Percentiles rank a stretch among this genome's conserved stretches.
phyloP scores from a whole-genome alignment of 2,329 filamentous ascomycete species.

The Aspergillus amoenus region DNA sequence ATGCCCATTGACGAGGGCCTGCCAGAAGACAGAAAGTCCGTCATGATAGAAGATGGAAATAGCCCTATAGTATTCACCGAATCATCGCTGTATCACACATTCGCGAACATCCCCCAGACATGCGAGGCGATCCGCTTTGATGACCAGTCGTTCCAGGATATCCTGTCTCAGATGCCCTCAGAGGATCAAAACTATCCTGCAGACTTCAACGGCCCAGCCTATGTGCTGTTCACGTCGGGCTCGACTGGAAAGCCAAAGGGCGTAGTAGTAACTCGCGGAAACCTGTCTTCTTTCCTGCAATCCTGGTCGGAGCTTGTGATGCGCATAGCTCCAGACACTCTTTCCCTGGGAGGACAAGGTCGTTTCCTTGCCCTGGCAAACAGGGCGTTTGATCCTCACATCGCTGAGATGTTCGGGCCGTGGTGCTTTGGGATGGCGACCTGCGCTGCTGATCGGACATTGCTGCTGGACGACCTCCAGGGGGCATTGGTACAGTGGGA shows the following conservation, averaged over 20 bases:
- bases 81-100: constrained; percentile 15
- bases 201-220: constrained; percentile 20
- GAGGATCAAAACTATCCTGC: constrained; percentile 16
- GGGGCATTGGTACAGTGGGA: neutral
- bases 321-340: constrained; percentile 24
- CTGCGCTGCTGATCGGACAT: neutral
- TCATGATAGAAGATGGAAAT: constrained; percentile 28
- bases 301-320: constrained; percentile 28
- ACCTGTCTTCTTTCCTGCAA: constrained; percentile 30
- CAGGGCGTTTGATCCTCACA: constrained; percentile 33
- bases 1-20: constrained; percentile 34
- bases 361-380: constrained; percentile 35
- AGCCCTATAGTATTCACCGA: constrained; percentile 32
- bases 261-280: constrained; percentile 76
- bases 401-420: constrained; percentile 30
- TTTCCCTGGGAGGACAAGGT: constrained; percentile 25
- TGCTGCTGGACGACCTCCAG: neutral
- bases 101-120: constrained; percentile 16
- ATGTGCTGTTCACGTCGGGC: constrained; percentile 85
- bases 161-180: constrained; percentile 16
- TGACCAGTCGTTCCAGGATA: constrained; percentile 16
- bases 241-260: constrained; percentile 96
- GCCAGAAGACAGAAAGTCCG: constrained; percentile 29
- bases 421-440: constrained; percentile 31
- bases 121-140: constrained; percentile 26